Base-by-base conservation (phyloP, 768 basidiomycete genomes). In the Sutorius australiensis region DNA sequence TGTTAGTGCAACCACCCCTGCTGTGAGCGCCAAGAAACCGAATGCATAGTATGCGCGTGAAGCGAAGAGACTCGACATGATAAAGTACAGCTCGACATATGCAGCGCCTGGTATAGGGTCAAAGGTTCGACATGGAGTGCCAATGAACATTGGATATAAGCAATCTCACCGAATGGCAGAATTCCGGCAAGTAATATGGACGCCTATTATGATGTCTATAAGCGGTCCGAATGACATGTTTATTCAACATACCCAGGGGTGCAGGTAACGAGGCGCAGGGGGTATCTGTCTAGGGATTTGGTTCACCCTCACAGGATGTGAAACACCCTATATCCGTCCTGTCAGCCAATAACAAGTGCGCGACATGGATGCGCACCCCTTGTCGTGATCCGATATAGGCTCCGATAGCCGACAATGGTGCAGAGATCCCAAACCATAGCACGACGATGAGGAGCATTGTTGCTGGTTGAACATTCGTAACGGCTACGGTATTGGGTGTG, bases 271-370 rank as follows among this genome's bases (percentile, higher is more conserved):
- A 24, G 91, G 92, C 9, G 76, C 69, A 11, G 91, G 89, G 1
- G 95, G 95, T 50, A 98, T 94, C 67, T 98, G 95, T n/a, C 95
- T 81, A 13, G 95, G 95, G 52, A 98, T 98, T 51, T 83, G 87
- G 59, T 95, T 92, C 30, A 94, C 90, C 54, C 94, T 78, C 36
- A 92, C 89, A 11, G 94, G 95, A 65, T 93, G 82, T n/a, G 75
- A 70, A 51, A 97, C 70, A 28, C 73, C 76, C 91, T 95, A 56
- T 5, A 48, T 39, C 44, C 39, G 19, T 37, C 51, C 24, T 58
- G 45, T 64, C 32, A 51, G 50, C 42, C 37, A 54, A 43, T 30
- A 43, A 19, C 31, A 32, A 33, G 31, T 6, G 21, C 11, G 10
- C 32, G 31, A 39, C 6, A 16, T 40, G 46, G 17, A 16, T 27